These are phyloP conservation scores for Coffea eugenioides DNA, from an alignment of 257 asterid genomes.

Conservation along the genomic window DNA sequence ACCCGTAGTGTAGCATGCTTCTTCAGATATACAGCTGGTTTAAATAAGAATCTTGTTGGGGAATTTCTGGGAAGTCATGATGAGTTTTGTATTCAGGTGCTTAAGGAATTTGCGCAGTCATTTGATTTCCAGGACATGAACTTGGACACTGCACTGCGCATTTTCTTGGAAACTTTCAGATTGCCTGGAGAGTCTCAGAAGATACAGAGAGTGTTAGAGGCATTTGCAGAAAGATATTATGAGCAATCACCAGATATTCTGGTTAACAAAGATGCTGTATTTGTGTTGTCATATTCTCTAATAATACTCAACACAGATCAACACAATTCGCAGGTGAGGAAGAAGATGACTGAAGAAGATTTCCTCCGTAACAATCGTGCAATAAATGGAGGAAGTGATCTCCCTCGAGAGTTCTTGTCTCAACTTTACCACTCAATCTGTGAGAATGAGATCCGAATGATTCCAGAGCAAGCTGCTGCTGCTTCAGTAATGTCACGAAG, in stretches of 20 bases:
- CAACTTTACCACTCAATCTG: constrained; percentile 81
- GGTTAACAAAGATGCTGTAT: constrained; percentile 87
- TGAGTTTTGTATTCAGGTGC: constrained; percentile 79
- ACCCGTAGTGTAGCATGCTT: constrained; percentile 74
- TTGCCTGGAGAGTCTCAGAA: constrained; percentile 98
- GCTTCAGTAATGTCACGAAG: constrained; percentile 54
- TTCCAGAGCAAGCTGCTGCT: constrained; percentile 66
- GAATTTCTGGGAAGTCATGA: constrained; percentile 89
- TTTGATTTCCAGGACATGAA: constrained; percentile 74
- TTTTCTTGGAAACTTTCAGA: constrained; percentile 84
- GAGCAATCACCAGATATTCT: constrained; percentile 78
- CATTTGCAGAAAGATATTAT: constrained; percentile 83
- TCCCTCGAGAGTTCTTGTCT: constrained; percentile 79
- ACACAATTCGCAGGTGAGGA: constrained; percentile 90
- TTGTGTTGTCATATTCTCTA: constrained; percentile 77
- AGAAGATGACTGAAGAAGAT: constrained; percentile 95
- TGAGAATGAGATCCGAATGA: constrained; percentile 82
- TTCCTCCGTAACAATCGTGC: constrained; percentile 83
- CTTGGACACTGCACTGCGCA: constrained; percentile 81
- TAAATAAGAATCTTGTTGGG: constrained; percentile 79
- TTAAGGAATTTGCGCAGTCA: constrained; percentile 76
- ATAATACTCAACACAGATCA: constrained; percentile 94
- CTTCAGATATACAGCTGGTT: constrained; percentile 70
- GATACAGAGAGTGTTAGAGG: constrained; percentile 92
- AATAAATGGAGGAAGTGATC: constrained; percentile 90